phyloP scores from a whole-genome alignment of 192 early-diverging fungal species.

The Coemansia sp. region DNA sequence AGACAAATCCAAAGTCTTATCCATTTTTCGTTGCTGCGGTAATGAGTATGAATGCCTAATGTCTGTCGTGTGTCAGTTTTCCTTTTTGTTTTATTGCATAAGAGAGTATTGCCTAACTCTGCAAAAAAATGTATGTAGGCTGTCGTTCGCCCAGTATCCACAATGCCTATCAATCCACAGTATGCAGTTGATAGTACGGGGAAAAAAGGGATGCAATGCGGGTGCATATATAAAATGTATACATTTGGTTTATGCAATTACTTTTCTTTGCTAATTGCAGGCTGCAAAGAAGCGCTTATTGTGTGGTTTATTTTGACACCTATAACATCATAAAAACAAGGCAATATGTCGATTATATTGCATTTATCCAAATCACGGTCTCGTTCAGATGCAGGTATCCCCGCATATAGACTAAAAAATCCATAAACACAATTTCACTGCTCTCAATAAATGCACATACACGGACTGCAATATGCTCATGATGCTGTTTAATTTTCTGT shows the following conservation, averaged over 20 bases:
- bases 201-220: not conserved
- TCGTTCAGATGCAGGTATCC: not conserved
- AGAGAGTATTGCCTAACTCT: not conserved
- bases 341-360: not conserved
- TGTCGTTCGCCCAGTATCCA: not conserved
- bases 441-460: not conserved
- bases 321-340: not conserved
- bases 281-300: not conserved
- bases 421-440: not conserved
- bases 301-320: not conserved
- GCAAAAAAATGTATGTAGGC: not conserved
- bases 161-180: not conserved
- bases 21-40: not conserved
- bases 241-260: slow-evolving; percentile 5
- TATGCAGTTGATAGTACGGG: not conserved
- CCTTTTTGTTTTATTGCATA: not conserved
- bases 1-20: not conserved
- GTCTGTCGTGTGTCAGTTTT: not conserved
- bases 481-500: not conserved
- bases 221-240: slow-evolving; percentile 12
- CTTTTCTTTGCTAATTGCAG: slow-evolving; percentile 5
- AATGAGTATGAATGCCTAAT: not conserved
- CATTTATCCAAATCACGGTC: not conserved
- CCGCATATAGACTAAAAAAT: not conserved
- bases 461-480: not conserved